Base-by-base conservation (phyloP, 129 eudicot genomes). In the Silybum marianum region DNA sequence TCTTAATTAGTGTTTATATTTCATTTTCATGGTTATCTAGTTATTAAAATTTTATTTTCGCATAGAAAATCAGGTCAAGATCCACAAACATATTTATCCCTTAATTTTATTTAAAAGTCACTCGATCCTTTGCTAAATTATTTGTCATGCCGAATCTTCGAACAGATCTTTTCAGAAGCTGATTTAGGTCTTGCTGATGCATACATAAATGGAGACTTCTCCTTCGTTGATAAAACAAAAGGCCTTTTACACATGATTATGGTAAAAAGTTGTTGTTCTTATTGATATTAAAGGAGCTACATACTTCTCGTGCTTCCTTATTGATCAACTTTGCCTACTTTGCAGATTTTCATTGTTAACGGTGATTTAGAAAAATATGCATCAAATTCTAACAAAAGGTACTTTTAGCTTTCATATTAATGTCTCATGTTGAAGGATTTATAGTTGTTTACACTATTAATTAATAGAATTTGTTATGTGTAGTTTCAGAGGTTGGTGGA, bases 141-240 rank as follows among this genome's bases (percentile, higher is more conserved):
- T 51, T 51, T 51, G 62, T 51, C 62, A 51, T 51, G 62, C 4
- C 13, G n/a, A 13, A 48, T 48, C 19, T 48, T 48, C 19, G 14
- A 70, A 28, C 86, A 96, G 99, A 87, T 96, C 69, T 91, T 87
- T 69, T 88, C 86, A 36, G 81, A 93, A 84, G 97, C 93, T 54
- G 99, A 96, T 81, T 90, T 96, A 86, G 99, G 99, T 87, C 91
- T 96, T 79, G 99, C 99, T 23, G 99, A 96, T 78, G 97, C 98
- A 34, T 96, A 88, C 78, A 90, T 96, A 24, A 88, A 96, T 71
- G 97, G 99, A 21, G 98, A 96, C 62, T 89, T 93, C 81, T 96
- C 99, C 26, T 87, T 96, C 32, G 91, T 96, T 74, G 98, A 96
- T 86, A 86, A 93, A 78, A 68, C 88, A 44, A 84, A 86, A 58